Percentiles rank a stretch among this genome's conserved stretches.
Conservation (phyloP, 768 basidiomycete genomes). For the Trametes cingulata region DNA sequence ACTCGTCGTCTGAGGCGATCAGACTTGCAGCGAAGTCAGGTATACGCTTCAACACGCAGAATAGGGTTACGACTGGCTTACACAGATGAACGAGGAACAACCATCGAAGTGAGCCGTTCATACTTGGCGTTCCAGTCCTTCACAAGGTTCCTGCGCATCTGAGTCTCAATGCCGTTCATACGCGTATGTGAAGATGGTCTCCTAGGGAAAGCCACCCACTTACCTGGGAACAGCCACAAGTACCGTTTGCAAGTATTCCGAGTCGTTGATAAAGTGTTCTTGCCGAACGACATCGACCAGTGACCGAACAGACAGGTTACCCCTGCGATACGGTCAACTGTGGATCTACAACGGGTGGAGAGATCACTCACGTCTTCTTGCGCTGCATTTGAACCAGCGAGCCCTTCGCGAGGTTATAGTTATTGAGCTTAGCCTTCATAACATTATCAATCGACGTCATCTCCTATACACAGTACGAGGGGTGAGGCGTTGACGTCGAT, state of each 20-base stretch:
- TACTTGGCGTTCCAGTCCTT: conserved; percentile 93
- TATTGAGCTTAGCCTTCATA: conserved; percentile 88
- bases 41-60: not conserved
- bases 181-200: conserved; percentile 1
- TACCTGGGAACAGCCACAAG: conserved; percentile 95
- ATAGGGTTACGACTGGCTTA: conserved; percentile 40
- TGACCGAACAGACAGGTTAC: conserved; percentile 91
- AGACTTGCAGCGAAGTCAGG: conserved; percentile 43
- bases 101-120: conserved; percentile 84
- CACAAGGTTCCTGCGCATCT: conserved; percentile 55
- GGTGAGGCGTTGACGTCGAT: not conserved
- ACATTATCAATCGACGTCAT: conserved; percentile 92
- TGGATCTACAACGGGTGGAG: not conserved
- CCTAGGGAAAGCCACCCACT: conserved; percentile 25
- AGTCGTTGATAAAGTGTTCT: conserved; percentile 81
- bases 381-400: conserved; percentile 89
- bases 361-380: conserved; percentile 75
- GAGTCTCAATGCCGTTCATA: conserved; percentile 25
- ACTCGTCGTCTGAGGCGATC: conserved; percentile 87
- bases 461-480: conserved; percentile 56
- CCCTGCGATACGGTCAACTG: conserved; percentile 47
- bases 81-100: conserved; percentile 91
- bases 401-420: conserved; percentile 94
- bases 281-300: conserved; percentile 82
- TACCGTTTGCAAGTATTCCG: conserved; percentile 92